phyloP scores from a whole-genome alignment of 768 basidiomycete genomes.

The Aureoboletus auriporus region DNA sequence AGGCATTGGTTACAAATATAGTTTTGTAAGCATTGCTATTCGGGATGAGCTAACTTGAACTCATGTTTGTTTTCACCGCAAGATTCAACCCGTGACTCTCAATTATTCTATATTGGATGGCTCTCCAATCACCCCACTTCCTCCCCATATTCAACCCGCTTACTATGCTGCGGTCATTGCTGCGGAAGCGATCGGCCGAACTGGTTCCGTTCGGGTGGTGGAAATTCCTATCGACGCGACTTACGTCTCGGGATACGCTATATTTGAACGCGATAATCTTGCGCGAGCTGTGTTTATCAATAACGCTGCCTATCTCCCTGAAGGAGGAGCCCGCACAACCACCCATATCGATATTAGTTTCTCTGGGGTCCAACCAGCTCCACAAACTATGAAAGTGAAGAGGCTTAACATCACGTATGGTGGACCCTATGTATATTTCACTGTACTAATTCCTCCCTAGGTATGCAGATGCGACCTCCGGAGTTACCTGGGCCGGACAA shows the following conservation, averaged over 20 bases:
- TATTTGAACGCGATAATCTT: slow-evolving; percentile 46
- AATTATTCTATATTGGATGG: slow-evolving; percentile 57
- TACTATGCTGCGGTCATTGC: slow-evolving; percentile 65
- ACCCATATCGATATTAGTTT: slow-evolving; percentile 43
- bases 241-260: slow-evolving; percentile 56
- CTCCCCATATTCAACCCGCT: slow-evolving; percentile 59
- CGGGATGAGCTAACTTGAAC: neutral
- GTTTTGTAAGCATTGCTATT: slow-evolving; percentile 37
- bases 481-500: slow-evolving; percentile 56
- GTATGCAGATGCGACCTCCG: slow-evolving; percentile 46
- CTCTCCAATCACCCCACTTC: slow-evolving; percentile 44
- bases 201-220: slow-evolving; percentile 36
- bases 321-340: slow-evolving; percentile 33
- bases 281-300: slow-evolving; percentile 57
- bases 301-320: slow-evolving; percentile 45
- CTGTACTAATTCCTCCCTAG: slow-evolving; percentile 22
- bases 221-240: slow-evolving; percentile 49
- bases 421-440: neutral
- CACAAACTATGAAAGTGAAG: slow-evolving; percentile 41
- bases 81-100: slow-evolving; percentile 60
- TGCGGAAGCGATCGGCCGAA: slow-evolving; percentile 51
- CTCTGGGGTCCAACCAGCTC: slow-evolving; percentile 20
- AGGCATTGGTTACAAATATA: slow-evolving; percentile 71
- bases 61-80: neutral
- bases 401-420: slow-evolving; percentile 43